These are phyloP conservation scores for Mortierella alpina DNA, from an alignment of 192 early-diverging fungal genomes.

Conservation along the genomic window DNA sequence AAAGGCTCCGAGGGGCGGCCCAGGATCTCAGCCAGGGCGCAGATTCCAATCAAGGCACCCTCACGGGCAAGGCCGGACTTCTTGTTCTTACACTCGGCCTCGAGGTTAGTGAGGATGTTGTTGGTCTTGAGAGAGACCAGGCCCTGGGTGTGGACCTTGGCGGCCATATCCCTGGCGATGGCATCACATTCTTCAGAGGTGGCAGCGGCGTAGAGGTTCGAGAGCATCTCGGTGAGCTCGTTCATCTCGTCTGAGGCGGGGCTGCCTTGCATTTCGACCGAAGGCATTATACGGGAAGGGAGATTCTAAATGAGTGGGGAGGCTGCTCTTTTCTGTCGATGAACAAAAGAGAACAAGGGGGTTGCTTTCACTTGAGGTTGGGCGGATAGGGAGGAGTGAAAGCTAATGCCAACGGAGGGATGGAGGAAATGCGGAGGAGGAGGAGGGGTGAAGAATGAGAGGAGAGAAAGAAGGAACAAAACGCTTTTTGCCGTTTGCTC, in stretches of 20 bases:
- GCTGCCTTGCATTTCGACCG: constrained; percentile 28
- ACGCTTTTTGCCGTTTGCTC: not conserved
- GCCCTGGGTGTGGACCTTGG: constrained; percentile 67
- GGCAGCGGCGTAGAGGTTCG: constrained; percentile 43
- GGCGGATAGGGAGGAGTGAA: not conserved
- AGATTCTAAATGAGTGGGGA: constrained; percentile 11
- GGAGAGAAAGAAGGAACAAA: constrained; percentile 12
- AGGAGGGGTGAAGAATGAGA: not conserved
- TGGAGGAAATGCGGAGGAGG: constrained; percentile 6
- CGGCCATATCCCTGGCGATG: constrained; percentile 68
- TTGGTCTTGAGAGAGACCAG: constrained; percentile 62
- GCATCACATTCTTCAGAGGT: constrained; percentile 60
- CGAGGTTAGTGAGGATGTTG: constrained; percentile 67
- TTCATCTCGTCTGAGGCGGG: constrained; percentile 16
- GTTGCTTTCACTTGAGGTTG: not conserved
- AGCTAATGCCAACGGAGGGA: not conserved
- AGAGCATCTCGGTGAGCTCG: constrained; percentile 48
- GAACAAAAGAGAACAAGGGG: not conserved
- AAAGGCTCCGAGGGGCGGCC: constrained; percentile 74
- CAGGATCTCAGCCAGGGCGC: constrained; percentile 66
- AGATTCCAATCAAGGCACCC: constrained; percentile 69
- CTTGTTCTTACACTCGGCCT: constrained; percentile 73
- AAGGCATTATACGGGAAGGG: constrained; percentile 34
- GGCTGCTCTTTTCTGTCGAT: constrained; percentile 5
- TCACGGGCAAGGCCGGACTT: constrained; percentile 72